Evolutionary conservation across 495 filamentous ascomycete genomes (phyloP).

Genomic region (Penicillium antarcticum): DNA sequence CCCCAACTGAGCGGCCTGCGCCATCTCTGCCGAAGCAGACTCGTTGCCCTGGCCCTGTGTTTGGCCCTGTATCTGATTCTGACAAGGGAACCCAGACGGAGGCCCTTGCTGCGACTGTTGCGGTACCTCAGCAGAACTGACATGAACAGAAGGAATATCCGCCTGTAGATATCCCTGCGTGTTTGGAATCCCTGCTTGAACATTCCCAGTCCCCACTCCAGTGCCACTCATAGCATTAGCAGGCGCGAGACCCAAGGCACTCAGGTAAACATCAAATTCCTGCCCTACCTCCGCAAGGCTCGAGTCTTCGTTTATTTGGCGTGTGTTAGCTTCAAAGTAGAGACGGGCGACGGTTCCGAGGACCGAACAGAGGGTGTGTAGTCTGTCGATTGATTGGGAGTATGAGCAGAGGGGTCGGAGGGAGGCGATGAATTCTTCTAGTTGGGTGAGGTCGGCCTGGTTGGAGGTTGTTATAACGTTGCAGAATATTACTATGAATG

Average conservation of each 20-base stretch:
- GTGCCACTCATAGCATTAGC: constrained; percentile 1
- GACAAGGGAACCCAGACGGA: constrained; percentile 1
- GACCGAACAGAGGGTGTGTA: constrained; percentile 59
- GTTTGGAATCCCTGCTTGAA: not conserved
- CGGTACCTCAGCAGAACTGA: not conserved
- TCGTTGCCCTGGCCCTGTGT: not conserved
- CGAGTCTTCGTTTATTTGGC: constrained; percentile 38
- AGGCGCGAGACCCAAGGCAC: constrained; percentile 60
- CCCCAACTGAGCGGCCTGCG: constrained; percentile 49
- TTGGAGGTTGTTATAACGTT: constrained; percentile 53
- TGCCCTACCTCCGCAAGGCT: constrained; percentile 48
- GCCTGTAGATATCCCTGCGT: constrained; percentile 6
- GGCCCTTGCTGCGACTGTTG: constrained; percentile 13
- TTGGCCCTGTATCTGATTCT: constrained; percentile 1
- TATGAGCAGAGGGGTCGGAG: constrained; percentile 48
- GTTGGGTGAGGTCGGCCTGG: constrained; percentile 44
- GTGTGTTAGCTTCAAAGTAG: constrained; percentile 58
- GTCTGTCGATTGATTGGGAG: constrained; percentile 55
- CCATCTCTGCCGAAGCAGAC: constrained; percentile 12
- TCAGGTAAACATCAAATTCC: constrained; percentile 64
- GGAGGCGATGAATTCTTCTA: constrained; percentile 56
- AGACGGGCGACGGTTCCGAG: constrained; percentile 59
- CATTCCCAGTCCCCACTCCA: not conserved
- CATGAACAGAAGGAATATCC: constrained; percentile 7
- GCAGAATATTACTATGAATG: constrained; percentile 69